Percentiles rank a stretch among this genome's conserved stretches.
These are phyloP conservation scores for Canna indica DNA, from an alignment of 176 grass and related monocot genomes.

Conservation along the genomic window DNA sequence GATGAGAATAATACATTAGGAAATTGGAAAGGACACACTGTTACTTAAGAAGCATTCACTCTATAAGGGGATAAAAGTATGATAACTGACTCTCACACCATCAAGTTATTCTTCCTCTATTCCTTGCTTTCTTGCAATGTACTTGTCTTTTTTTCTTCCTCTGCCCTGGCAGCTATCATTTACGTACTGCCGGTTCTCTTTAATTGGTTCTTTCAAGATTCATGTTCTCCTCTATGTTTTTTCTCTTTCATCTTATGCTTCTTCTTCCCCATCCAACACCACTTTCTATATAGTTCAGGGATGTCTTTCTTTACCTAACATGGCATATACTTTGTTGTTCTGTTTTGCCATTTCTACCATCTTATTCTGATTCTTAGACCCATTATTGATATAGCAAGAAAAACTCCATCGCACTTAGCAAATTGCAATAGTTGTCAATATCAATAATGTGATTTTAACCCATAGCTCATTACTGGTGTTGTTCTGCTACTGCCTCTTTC, in stretches of 20 bases:
- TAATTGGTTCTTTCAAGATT: background rate
- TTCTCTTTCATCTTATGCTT: background rate
- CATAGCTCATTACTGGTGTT: too few species aligned
- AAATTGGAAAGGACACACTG: background rate
- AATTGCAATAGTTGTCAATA: background rate
- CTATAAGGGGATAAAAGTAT: too few species aligned
- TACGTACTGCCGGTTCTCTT: background rate
- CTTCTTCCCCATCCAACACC: background rate
- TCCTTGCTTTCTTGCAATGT: background rate
- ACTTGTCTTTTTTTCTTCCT: background rate
- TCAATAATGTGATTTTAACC: background rate
- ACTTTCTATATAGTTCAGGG: background rate
- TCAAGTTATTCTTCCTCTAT: too few species aligned
- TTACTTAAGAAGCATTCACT: background rate
- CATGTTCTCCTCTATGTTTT: background rate
- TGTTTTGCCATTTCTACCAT: background rate
- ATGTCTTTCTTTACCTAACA: background rate
- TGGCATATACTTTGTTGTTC: background rate
- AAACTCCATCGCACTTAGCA: background rate
- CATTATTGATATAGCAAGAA: background rate
- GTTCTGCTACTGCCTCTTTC: too few species aligned
- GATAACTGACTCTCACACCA: too few species aligned
- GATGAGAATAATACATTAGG: background rate
- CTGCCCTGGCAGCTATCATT: background rate
- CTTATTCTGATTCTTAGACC: background rate